These are phyloP conservation scores for Tulasnella sp. DNA, from an alignment of 768 basidiomycete species.

Conservation along the genomic window DNA sequence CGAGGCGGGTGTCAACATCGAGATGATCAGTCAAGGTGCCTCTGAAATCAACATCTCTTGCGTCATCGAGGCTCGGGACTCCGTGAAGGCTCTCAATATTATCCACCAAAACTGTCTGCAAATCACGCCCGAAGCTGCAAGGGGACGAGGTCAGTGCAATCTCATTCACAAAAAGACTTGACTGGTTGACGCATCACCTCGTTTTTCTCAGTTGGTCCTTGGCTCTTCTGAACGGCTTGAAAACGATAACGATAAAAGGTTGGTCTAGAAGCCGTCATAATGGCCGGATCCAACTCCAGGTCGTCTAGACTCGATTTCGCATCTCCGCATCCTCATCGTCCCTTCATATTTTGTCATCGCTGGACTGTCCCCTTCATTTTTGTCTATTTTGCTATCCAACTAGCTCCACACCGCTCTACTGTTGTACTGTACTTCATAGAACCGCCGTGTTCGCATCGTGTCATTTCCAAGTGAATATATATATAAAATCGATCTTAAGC, in stretches of 20 bases:
- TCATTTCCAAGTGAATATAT: neutral
- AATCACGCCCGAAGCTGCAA: slow-evolving; percentile 31
- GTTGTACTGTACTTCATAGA: neutral
- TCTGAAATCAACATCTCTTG: slow-evolving; percentile 95
- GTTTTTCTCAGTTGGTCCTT: slow-evolving; percentile 19
- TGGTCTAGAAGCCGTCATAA: neutral
- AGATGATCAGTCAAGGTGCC: slow-evolving; percentile 97
- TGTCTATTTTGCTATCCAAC: neutral
- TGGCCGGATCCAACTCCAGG: neutral
- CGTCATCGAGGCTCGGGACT: slow-evolving; percentile 77
- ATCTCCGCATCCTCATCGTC: neutral
- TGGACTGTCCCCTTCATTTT: neutral
- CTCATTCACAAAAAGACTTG: neutral
- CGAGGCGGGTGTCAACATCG: slow-evolving; percentile 90
- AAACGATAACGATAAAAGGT: neutral
- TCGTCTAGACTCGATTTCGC: too few species aligned
- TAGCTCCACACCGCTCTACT: neutral
- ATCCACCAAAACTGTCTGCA: slow-evolving; percentile 90
- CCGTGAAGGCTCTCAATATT: slow-evolving; percentile 86
- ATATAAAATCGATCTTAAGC: neutral
- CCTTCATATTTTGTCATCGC: neutral
- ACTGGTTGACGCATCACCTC: neutral
- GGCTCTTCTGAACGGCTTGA: slow-evolving; percentile 19
- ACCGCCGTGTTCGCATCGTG: neutral
- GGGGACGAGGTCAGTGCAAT: slow-evolving; percentile 17